These are phyloP conservation scores for Basipetospora chlamydospora DNA, from an alignment of 2,329 filamentous ascomycete species.

Conservation along the genomic window DNA sequence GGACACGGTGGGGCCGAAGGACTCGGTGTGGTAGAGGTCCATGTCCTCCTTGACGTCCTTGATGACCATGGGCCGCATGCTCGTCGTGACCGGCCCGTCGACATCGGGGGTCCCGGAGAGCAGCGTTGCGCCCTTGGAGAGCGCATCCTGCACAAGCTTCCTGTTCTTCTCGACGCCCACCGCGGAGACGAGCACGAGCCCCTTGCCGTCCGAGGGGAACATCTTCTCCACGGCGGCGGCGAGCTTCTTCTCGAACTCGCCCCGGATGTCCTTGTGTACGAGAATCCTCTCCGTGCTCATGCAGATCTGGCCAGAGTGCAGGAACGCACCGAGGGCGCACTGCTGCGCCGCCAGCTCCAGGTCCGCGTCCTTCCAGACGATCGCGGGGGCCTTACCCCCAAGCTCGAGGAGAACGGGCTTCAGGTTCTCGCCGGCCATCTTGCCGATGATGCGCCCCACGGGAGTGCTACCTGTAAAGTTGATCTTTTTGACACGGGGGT, in stretches of 20 bases:
- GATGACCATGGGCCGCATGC: conserved; percentile 52
- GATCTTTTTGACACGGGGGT: conserved; percentile 58
- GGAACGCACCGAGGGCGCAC: conserved; percentile 55
- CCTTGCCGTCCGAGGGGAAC: conserved; percentile 42
- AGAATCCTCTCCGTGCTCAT: conserved; percentile 70
- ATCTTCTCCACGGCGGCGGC: conserved; percentile 23
- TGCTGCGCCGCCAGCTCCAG: conserved; percentile 54
- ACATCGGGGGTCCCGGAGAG: conserved; percentile 22
- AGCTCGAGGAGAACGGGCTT: conserved; percentile 74
- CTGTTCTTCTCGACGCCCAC: conserved; percentile 52
- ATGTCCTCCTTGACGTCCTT: conserved; percentile 47
- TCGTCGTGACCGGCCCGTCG: conserved; percentile 18
- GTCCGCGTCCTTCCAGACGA: conserved; percentile 70
- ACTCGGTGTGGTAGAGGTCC: conserved; percentile 63
- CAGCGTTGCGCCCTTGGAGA: conserved; percentile 47
- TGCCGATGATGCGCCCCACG: conserved; percentile 60
- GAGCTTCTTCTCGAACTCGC: conserved; percentile 31
- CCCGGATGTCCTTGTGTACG: conserved; percentile 32
- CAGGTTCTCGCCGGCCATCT: conserved; percentile 53
- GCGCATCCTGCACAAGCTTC: conserved; percentile 51
- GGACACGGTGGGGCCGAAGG: conserved; percentile 62
- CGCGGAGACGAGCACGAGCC: conserved; percentile 54
- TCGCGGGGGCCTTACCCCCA: conserved; percentile 66
- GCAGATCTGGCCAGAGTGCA: conserved; percentile 69
- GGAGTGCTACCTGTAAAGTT: conserved; percentile 73